Base-by-base conservation (phyloP, 805 yeast species). In the Starmerella kuoi region DNA sequence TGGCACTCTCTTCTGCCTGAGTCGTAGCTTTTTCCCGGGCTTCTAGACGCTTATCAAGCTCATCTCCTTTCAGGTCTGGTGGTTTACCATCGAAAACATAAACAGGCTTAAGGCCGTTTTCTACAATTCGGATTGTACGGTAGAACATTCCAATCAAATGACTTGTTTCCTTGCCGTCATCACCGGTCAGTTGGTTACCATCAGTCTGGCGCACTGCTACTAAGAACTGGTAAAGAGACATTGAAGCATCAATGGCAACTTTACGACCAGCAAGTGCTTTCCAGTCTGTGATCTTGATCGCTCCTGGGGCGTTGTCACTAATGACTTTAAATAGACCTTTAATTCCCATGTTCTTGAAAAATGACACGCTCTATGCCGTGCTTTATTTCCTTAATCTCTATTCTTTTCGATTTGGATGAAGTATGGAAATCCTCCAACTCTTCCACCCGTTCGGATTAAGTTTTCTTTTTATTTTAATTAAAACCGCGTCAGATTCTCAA, bases 41-140 rank as follows among this genome's bases (percentile, higher is more conserved):
- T 23, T 74, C 76, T 40, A 77, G 65, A 58, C 99, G 75, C 59
- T 91, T 91, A 44, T 79, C 86, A 54, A 91, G 70, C 62, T 88
- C 97, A 22, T 94, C 94, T 31, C 93, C 81, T 64, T 91, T 91
- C 62, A 91, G 61, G 3, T 78, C 83, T 1, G 99, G 99, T 5
- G 99, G 98, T 55, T 83, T 86, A 20, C 99, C 99, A 60, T 91
- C 99, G 63, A 91, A 91, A 6, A 91, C 97, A 58, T 85, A 91
- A 34, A 87, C 79, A 1, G 99, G 99, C 59, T 91, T 91, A 55
- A 91, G 74, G n/a, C 96, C 95, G 55, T 82, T 75, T 50, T 80
- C 94, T 4, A 87, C 81, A 72, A 91, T 74, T 40, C 95, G 65
- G 40, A 91, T 70, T 1, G 99, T 91, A 47, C 98, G 69, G 61